A percentile compares a stretch with the other conserved stretches of the same genome.
phyloP scores from a whole-genome alignment of 371 early-diverging fungal genomes.

The Mucor ambiguus region DNA sequence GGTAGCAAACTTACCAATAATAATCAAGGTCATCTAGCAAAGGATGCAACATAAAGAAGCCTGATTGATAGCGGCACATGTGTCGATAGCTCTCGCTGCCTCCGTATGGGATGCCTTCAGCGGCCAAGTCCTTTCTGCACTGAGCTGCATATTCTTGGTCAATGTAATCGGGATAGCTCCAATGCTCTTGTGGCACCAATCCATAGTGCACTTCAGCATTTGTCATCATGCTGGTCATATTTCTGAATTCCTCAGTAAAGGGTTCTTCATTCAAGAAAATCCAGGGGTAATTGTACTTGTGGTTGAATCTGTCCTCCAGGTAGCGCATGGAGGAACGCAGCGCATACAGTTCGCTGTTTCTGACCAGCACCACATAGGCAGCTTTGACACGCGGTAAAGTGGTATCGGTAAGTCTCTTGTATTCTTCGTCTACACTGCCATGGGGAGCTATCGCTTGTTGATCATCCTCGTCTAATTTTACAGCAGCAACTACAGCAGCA shows the following conservation, averaged over 20 bases:
- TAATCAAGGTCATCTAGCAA: constrained; percentile 81
- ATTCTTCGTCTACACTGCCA: constrained; percentile 24
- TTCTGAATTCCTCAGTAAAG: constrained; percentile 81
- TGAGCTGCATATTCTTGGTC: constrained; percentile 67
- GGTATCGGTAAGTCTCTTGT: constrained; percentile 22
- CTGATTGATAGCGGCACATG: constrained; percentile 92
- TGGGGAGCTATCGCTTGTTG: not conserved
- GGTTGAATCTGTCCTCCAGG: constrained; percentile 87
- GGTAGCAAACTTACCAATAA: constrained; percentile 75
- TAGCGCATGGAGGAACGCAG: constrained; percentile 70
- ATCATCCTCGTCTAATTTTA: not conserved
- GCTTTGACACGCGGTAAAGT: constrained; percentile 46
- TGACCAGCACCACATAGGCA: constrained; percentile 64
- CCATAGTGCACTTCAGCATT: constrained; percentile 57
- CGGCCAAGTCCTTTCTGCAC: constrained; percentile 61
- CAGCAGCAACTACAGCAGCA: not conserved
- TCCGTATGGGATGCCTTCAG: constrained; percentile 78
- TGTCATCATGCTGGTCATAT: constrained; percentile 49
- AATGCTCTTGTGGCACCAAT: constrained; percentile 60
- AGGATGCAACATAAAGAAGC: constrained; percentile 87
- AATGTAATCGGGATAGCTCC: constrained; percentile 87
- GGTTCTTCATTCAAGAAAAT: constrained; percentile 85
- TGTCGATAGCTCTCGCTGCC: constrained; percentile 87
- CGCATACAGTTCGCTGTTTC: constrained; percentile 79
- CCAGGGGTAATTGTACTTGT: constrained; percentile 83